Base-by-base conservation (phyloP, 208 protist species). In the Herpetomonas tarakana region DNA sequence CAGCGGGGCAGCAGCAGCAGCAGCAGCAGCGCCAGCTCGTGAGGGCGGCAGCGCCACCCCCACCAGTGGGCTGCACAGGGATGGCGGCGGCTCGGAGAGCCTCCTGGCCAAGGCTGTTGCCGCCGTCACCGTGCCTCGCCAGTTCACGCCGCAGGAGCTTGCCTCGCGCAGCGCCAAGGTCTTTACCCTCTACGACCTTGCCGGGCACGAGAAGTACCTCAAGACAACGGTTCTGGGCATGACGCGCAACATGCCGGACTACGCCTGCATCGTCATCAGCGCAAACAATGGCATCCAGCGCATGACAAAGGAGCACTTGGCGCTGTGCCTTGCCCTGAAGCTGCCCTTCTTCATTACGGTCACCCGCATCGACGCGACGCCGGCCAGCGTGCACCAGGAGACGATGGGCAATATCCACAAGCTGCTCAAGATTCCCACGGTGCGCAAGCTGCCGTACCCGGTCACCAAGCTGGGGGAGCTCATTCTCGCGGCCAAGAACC, bases 171-270 rank as follows among this genome's bases (percentile, higher is more conserved):
- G 82, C 52, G 78, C 89, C 2, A 99, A 98, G 68, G 87, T 99
- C 19, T 63, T 98, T 16, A 98, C 92, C 9, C 88, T 99, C 29
- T 97, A 99, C 52, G 98, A 99, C 74, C 76, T 99, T 2, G 97
- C 97, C 1, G 98, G 98, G 2, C 98, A 99, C 63, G 97, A 99
- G 67, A 83, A 86, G 38, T 99, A 99, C 70, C 82, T 99, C 21
- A 99, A 99, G 71, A 99, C 98, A 2, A 99, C 98, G 0, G 86
- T 99, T 26, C 87, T 91, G 30, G 98, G 98, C 14, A 97, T 99
- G 86, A 99, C 97, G n/a, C 92, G 96, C 31, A 92, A 87, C 62
- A 71, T 85, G 51, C 97, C 97, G 0, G 96, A 99, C 74, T 99
- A 98, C 78, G 83, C 82, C n/a, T 98, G 96, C 65, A 74, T 97